Base-by-base conservation (phyloP, 192 early-diverging fungal genomes). In the Helicostylum pulchrum region DNA sequence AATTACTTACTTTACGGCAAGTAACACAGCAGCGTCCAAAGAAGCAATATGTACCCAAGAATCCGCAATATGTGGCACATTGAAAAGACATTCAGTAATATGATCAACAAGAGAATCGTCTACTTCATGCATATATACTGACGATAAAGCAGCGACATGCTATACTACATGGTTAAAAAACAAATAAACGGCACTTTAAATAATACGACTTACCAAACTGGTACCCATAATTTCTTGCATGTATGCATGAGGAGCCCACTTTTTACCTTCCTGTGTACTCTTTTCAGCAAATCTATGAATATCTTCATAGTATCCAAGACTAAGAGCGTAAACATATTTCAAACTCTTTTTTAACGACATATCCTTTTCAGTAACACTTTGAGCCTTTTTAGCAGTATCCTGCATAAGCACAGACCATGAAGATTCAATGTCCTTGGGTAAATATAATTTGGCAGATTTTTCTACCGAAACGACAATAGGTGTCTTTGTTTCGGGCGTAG, bases 151-250 rank as follows among this genome's bases (percentile, higher is more conserved):
- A 23, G 78, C 81, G n/a, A 83, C 59, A 58, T 83, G 77, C 78
- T 82, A 54, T 23, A 45, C 15, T 47, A 42, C 48, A 19, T 47
- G 20, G 57, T 36, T 34, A 57, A 7, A 58, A 3, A 45, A 26
- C 26, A 15, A n/a, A 54, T 11, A 8, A 14, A 52, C 12, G 0
- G 1, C 21, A 17, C 4, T 1, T 7, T 2, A 15, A 17, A 17
- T 48, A 5, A 10, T 23, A 20, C 0, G 7, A 47, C 65, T 66
- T 76, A 85, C 83, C 68, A 85, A 69, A 30, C 81, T 77, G 31
- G 75, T 67, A 32, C 74, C 79, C 83, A 85, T 85, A 45, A 85
- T 85, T 53, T 83, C 81, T 26, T 66, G 69, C 60, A 76, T 77
- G 26, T 83, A 85, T 15, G 74, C 75, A 46, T 80, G 76, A 21